Percentiles rank a stretch among this genome's conserved stretches.
phyloP scores from a whole-genome alignment of 139 green algal genomes.

The Tetradesmus obliquus region DNA sequence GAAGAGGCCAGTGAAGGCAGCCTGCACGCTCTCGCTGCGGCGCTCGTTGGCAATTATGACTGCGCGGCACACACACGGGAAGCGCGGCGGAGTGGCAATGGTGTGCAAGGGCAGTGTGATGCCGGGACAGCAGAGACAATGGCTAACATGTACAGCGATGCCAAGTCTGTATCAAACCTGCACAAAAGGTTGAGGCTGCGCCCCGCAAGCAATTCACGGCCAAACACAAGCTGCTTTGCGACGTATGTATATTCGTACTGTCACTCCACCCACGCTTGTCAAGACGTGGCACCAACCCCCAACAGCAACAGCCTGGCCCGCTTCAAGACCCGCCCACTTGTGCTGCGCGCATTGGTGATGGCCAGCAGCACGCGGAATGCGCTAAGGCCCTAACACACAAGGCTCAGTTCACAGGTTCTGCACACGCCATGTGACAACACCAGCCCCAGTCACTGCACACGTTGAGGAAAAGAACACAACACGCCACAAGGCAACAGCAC shows the following conservation, averaged over 20 bases:
- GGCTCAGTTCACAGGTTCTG: too few relatives aligned
- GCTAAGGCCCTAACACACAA: too few relatives aligned
- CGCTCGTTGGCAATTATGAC: conserved; percentile 88
- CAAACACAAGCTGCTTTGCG: too few relatives aligned
- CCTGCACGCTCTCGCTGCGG: conserved; percentile 79
- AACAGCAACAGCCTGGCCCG: not conserved
- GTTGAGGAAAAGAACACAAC: too few relatives aligned
- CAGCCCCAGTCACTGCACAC: not conserved
- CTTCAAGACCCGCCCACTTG: not conserved
- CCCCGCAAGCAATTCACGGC: too few relatives aligned
- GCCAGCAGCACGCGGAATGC: too few relatives aligned
- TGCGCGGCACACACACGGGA: conserved; percentile 46
- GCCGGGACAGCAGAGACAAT: not conserved
- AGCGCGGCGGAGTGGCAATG: not conserved
- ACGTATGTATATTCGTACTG: too few relatives aligned
- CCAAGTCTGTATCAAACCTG: not conserved
- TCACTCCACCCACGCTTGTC: too few relatives aligned
- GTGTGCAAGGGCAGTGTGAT: not conserved
- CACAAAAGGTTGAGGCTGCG: too few relatives aligned
- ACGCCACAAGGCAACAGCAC: too few relatives aligned
- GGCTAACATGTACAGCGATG: not conserved
- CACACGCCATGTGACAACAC: not conserved
- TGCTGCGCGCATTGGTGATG: not conserved
- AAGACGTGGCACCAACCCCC: not conserved
- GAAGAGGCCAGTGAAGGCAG: conserved; percentile 73